Base-by-base conservation (phyloP, 2,329 filamentous ascomycete genomes). In the Fusarium sp. region DNA sequence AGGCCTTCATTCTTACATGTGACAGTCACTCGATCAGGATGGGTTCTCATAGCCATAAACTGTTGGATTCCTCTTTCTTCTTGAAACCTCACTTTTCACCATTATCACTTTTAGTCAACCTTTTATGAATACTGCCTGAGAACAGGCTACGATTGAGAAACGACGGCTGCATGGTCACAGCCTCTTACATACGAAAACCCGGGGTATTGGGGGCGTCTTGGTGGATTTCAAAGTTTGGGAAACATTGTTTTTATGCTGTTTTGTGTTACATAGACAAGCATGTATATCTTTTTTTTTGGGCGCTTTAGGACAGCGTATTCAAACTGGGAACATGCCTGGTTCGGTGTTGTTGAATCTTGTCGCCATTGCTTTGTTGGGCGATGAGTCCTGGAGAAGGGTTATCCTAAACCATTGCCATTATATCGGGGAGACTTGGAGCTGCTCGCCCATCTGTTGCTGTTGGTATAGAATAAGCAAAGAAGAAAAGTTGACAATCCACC, bases 81-180 rank as follows among this genome's bases (percentile, higher is more conserved):
- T 77, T 73, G 69, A 69, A 72, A 71, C 54, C 57, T 51, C 55
- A 67, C 62, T 52, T 66, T 75, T 74, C 71, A 75, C 71, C 62
- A 62, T 71, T 77, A 77, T 69, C 63, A 61, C 64, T 77, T 77
- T 77, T 77, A 76, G 69, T 77, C 64, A 59, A 65, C 20, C 56
- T 41, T 56, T 72, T 70, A 61, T 55, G 67, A 65, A 65, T 42
- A 67, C 58, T 58, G 48, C 57, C 58, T 69, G 61, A 60, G 55
- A 64, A 52, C 69, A 52, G 62, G 58, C 42, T 58, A 61, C 40
- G 65, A 53, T 70, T 54, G 57, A 61, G 52, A 61, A 60, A 70
- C 32, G 59, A 74, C 47, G 62, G 58, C 63, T 65, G 64, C 68
- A 67, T 67, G 57, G 67, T 65, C 67, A 70, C 70, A 66, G 70